Evolutionary conservation across 768 basidiomycete species (phyloP).

Genomic region (Antrodiella citrinella): DNA sequence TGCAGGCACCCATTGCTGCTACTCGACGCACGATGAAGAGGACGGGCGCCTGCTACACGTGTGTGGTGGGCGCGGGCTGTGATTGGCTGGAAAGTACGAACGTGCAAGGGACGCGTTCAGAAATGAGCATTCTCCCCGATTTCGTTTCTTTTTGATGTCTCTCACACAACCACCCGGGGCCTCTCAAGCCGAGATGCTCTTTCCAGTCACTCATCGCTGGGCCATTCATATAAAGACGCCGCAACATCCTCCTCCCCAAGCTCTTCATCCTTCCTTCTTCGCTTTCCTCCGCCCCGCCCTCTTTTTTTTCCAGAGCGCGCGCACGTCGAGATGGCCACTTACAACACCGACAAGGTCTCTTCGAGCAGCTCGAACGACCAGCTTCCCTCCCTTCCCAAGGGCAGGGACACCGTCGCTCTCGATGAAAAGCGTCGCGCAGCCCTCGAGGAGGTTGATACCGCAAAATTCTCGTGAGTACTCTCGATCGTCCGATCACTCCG

Average conservation of each 20-base stretch:
- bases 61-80: no score
- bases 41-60: no score
- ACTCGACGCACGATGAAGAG: no score
- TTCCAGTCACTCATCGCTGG: no score
- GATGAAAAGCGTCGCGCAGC: constrained; percentile 35
- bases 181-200: no score
- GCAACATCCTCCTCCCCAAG: constrained; percentile 1
- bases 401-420: constrained; percentile 9
- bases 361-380: constrained; percentile 3
- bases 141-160: background rate
- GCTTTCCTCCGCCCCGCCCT: constrained; percentile 1
- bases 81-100: constrained; percentile 12
- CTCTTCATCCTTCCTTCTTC: constrained; percentile 6
- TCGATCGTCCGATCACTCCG: background rate
- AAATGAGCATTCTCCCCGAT: background rate
- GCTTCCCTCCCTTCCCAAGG: background rate
- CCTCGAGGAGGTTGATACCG: constrained; percentile 43
- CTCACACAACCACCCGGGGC: no score
- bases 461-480: constrained; percentile 32
- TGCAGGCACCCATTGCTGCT: no score
- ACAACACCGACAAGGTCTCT: constrained; percentile 11
- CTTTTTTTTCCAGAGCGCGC: background rate
- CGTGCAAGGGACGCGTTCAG: constrained; percentile 10
- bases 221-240: background rate
- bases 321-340: constrained; percentile 5